Evolutionary conservation across 495 filamentous ascomycete genomes (phyloP), one percentile per base, ranked within the genome.

Genomic region (Neurospora sp.): DNA sequence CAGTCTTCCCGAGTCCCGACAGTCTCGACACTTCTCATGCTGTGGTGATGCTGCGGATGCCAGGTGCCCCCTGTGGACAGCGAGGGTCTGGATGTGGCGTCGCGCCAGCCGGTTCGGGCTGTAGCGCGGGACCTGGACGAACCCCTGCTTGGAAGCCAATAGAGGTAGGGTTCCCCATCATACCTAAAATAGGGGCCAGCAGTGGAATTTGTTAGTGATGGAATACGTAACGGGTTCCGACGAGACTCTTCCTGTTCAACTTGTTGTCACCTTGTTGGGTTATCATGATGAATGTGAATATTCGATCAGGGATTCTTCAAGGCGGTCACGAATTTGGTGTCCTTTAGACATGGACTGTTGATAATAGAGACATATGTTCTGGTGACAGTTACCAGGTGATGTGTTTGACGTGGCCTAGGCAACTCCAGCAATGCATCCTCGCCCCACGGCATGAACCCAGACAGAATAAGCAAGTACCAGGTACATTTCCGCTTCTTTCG

Each of bases 1-100:
- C 39, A 41, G 38, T 40, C 39, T 40, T 40, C 39, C 39, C 39
- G 39, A 39, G 12, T 40, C 39, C 39, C 39, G 39, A 39, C 39
- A 16, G 41, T 46, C 42, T 44, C n/a, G 42, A 54, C 20, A 14
- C 46, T 54, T 59, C 20, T 31, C 20, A 27, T 72, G 54, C 72
- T 66, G 35, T 73, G 75, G 69, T 74, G 73, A 69, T 69, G 70
- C 44, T 44, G 73, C 46, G 46, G 41, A 39, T 46, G 42, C 62
- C 44, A 71, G 48, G 70, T 12, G 38, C 31, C 71, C 70, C 70
- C 40, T 75, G 74, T 75, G 74, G 75, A 48, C 69, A 71, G 44
- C 14, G 37, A 16, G 1, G 20, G 54, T 16, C 39, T 38, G 27
- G 39, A 12, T 69, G 40, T 37, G 16, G 41, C 48, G 40, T 69